These are phyloP conservation scores for Neoascochyta sp. DNA, from an alignment of 2,329 filamentous ascomycete species.

Conservation along the genomic window DNA sequence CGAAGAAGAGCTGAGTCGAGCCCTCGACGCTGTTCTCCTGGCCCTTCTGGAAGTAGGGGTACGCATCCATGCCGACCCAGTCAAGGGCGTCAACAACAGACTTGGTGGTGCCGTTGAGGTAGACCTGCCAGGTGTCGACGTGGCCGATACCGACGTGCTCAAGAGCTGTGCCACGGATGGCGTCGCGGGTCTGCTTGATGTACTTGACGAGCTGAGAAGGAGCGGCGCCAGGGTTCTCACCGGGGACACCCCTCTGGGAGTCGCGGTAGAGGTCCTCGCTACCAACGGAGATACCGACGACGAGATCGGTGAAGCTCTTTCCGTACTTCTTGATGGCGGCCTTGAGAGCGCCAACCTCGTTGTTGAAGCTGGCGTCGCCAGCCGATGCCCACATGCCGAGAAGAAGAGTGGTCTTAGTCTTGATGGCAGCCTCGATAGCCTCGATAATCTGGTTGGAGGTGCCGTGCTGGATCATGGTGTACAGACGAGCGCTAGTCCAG, in stretches of 20 bases:
- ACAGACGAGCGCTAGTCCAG: slow-evolving; percentile 64
- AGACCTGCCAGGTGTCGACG: slow-evolving; percentile 73
- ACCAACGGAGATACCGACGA: slow-evolving; percentile 81
- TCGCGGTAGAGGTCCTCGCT: slow-evolving; percentile 66
- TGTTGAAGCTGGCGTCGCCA: slow-evolving; percentile 59
- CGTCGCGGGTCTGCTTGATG: slow-evolving; percentile 63
- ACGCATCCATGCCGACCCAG: slow-evolving; percentile 80
- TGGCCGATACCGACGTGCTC: slow-evolving; percentile 65
- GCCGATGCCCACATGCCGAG: slow-evolving; percentile 81
- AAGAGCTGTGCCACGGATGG: slow-evolving; percentile 61
- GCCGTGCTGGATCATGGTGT: slow-evolving; percentile 69
- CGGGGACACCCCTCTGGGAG: slow-evolving; percentile 65
- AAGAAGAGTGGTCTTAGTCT: slow-evolving; percentile 71
- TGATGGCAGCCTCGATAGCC: slow-evolving; percentile 76
- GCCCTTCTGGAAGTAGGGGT: slow-evolving; percentile 76
- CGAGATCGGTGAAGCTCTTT: slow-evolving; percentile 58
- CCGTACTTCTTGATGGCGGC: slow-evolving; percentile 68
- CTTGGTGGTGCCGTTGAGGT: slow-evolving; percentile 66
- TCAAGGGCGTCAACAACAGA: slow-evolving; percentile 67
- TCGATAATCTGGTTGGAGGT: slow-evolving; percentile 62
- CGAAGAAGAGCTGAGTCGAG: slow-evolving; percentile 64
- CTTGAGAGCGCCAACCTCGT: slow-evolving; percentile 71
- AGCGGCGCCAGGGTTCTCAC: slow-evolving; percentile 59
- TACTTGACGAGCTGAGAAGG: slow-evolving; percentile 64
- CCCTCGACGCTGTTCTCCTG: slow-evolving; percentile 54